Evolutionary conservation across 177 flowering plant genomes (phyloP), one percentile per base, ranked within the genome.

Genomic region (Vitis hybrid): DNA sequence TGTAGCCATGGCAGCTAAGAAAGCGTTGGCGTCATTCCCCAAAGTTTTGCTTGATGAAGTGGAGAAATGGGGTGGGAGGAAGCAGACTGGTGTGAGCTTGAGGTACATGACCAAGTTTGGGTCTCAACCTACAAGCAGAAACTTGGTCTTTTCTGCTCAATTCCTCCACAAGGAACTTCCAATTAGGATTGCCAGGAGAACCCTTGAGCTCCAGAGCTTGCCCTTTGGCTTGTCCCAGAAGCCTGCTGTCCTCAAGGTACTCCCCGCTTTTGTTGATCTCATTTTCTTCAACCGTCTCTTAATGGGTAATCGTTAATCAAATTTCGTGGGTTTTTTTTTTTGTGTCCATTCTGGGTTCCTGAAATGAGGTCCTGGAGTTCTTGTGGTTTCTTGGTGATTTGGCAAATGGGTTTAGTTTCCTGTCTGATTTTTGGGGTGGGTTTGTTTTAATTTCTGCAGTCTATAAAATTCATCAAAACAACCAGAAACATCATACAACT

Each of bases 41-140:
- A 91, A 88, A 82, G 80, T 80, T 2, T 26, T 93, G 75, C 78
- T 83, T 2, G 92, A 89, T 17, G 93, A 94, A 64, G 93, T 93
- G 6, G 86, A 83, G 11, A 84, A 67, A 80, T 94, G 97, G 96
- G 91, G 94, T 2, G 67, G 84, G 26, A 77, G 88, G 96, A 90
- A 89, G 72, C 97, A 88, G 75, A 93, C 88, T 0, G 98, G 99
- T 11, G 99, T 93, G 18, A 89, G 88, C 62, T 78, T 95, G 68
- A 85, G 84, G 69, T 92, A 91, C 77, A 96, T 96, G 98, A 90
- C 88, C 97, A 89, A 92, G 65, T 92, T 93, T 64, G 97, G 98
- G 11, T 89, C 94, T 4, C 81, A 8, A 9, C 97, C 91, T 45
- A 83, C 87, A 4, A 75, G 74, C 32, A 80, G 72, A 55, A 89